Percentiles rank a stretch among this genome's conserved stretches.
phyloP scores from a whole-genome alignment of 2,329 filamentous ascomycete species.

The Drechslerella coelobrocha region DNA sequence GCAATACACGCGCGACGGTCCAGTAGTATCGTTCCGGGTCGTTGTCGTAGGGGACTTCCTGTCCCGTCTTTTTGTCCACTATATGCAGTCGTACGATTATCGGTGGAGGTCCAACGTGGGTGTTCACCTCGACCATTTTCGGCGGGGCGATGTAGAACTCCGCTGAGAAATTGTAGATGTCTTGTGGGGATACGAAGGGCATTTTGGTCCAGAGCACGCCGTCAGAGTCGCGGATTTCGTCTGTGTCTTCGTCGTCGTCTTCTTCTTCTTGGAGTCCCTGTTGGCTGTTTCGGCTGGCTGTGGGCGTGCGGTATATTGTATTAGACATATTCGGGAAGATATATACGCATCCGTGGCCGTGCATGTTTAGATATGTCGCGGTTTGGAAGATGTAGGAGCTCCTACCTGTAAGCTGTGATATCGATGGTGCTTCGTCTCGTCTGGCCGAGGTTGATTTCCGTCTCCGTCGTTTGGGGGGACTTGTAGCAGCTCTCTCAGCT shows the following conservation, averaged over 20 bases:
- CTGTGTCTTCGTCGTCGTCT: constrained; percentile 30
- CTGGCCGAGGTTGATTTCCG: constrained; percentile 44
- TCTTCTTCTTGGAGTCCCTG: neutral
- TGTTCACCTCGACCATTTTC: constrained; percentile 36
- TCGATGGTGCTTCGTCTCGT: constrained; percentile 27
- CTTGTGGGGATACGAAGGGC: constrained; percentile 35
- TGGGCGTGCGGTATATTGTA: neutral
- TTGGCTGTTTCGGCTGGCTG: neutral
- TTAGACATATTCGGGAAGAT: neutral
- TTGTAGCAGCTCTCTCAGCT: constrained; percentile 11
- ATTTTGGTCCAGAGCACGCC: constrained; percentile 46
- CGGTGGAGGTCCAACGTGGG: constrained; percentile 38
- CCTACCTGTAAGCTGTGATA: constrained; percentile 36
- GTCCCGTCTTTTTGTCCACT: constrained; percentile 39
- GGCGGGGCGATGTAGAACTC: constrained; percentile 47
- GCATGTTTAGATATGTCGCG: neutral
- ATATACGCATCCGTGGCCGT: neutral
- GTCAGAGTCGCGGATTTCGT: constrained; percentile 33
- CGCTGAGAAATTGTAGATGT: constrained; percentile 44
- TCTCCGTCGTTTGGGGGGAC: constrained; percentile 30
- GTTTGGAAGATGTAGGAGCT: neutral
- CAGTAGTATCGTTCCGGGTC: constrained; percentile 38
- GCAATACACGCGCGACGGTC: constrained; percentile 37
- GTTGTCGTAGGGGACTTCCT: constrained; percentile 46
- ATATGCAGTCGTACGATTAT: constrained; percentile 47